Evolutionary conservation across 106 monocot genomes (phyloP).

Genomic region (Gastrodia elata): DNA sequence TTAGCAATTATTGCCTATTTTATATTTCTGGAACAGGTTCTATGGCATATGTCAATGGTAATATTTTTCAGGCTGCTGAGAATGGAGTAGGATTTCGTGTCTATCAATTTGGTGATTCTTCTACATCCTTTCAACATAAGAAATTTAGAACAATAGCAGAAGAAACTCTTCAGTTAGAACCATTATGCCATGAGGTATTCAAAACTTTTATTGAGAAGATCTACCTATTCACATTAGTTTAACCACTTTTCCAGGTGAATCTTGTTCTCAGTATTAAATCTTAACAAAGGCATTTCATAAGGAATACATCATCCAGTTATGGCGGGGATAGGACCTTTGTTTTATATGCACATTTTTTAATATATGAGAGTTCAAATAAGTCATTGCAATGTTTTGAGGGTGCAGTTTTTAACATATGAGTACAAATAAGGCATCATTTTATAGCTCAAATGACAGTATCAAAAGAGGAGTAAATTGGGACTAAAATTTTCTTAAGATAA

Average conservation of each 20-base stretch:
- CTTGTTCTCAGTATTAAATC: neutral
- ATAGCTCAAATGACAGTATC: no score
- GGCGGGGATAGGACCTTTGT: no score
- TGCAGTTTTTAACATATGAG: no score
- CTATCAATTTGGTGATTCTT: neutral
- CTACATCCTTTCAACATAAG: constrained; percentile 11
- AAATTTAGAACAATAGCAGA: constrained; percentile 44
- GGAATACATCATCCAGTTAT: no score
- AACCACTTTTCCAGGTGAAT: neutral
- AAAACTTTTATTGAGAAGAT: neutral
- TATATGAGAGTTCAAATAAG: no score
- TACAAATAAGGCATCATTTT: no score
- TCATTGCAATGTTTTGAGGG: no score
- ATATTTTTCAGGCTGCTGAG: constrained; percentile 16
- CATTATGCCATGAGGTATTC: constrained; percentile 65
- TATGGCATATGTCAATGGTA: neutral
- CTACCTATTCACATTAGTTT: neutral
- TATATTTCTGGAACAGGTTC: neutral
- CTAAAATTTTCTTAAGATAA: no score
- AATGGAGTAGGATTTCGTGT: constrained; percentile 11
- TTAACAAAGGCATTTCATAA: neutral
- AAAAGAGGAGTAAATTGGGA: no score
- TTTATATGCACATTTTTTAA: no score
- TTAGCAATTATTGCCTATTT: neutral
- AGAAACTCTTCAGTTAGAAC: constrained; percentile 49